A percentile compares a stretch with the other conserved stretches of the same genome.
Conservation (phyloP, 371 early-diverging fungal species). For the Circinella minor region DNA sequence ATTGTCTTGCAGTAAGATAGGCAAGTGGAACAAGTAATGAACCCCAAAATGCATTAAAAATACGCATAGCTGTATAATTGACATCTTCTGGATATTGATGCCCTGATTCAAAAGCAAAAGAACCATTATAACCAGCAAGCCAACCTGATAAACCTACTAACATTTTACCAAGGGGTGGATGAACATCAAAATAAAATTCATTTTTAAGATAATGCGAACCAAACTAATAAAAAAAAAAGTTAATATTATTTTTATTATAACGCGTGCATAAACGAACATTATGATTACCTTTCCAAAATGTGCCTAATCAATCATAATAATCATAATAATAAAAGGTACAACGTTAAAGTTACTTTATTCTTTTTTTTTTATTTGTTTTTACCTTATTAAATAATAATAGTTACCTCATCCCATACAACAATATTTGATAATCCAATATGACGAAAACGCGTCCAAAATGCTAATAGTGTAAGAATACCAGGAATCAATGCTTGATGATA, state of each 20-base stretch:
- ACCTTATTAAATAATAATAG: neutral
- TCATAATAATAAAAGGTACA: neutral
- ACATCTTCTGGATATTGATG: constrained; percentile 82
- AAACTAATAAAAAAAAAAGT: constrained; percentile 61
- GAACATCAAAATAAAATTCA: constrained; percentile 99
- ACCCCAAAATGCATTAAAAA: constrained; percentile 92
- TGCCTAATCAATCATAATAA: constrained; percentile 55
- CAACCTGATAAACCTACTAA: constrained; percentile 92
- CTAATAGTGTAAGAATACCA: constrained; percentile 59
- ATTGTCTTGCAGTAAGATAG: constrained; percentile 86
- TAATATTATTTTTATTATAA: no score
- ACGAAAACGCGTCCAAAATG: constrained; percentile 84
- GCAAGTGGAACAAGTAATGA: constrained; percentile 94
- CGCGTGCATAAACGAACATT: no score
- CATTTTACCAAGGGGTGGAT: constrained; percentile 99
- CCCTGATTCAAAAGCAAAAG: constrained; percentile 93
- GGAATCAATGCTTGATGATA: constrained; percentile 60
- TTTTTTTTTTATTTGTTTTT: neutral
- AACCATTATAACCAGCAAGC: constrained; percentile 89
- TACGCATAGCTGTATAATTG: constrained; percentile 93
- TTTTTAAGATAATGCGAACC: constrained; percentile 93
- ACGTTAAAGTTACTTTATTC: neutral
- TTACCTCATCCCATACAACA: constrained; percentile 87
- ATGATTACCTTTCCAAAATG: constrained; percentile 85
- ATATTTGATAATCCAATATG: constrained; percentile 72